Base-by-base conservation (phyloP, 805 yeast species). In the Ascoidea rubescens region DNA sequence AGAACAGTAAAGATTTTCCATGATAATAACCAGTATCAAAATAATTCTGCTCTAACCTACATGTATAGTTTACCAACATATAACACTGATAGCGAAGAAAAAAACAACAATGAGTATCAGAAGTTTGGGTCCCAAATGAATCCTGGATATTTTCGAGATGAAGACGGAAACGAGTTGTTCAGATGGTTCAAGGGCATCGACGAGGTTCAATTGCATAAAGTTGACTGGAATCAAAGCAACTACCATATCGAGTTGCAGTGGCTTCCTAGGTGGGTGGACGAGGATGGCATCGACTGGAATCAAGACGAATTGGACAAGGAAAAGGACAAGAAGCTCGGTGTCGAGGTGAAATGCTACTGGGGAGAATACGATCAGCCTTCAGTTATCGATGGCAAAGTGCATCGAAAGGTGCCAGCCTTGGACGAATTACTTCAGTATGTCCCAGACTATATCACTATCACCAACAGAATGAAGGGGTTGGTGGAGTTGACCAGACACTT, bases 161-260 rank as follows among this genome's bases (percentile, higher is more conserved):
- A 63, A 7, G 55, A 66, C 10, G 78, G 76, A 4, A 71, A 73
- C 51, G 75, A 71, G 49, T 59, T 72, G 17, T 80, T 65, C 67
- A 83, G 80, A 63, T 68, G 74, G 54, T 63, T 74, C 55, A 67
- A 69, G 31, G 95, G 95, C 14, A 83, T 87, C 51, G 79, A 81
- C 55, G 73, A 74, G 54, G 59, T 85, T 5, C 78, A 77, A 51
- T 61, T 88, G 53, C 85, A 84, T 64, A 86, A 83, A 60, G 65
- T 83, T 31, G 71, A 74, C 58, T 82, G 87, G 81, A 69, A 74
- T 5, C 71, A 71, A 50, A 59, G 70, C 1, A 60, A 59, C 5
- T 83, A 78, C 60, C 85, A 75, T 56, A 54, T 87, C 47, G 85
- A 82, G 2, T 58, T 87, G 50, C 85, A 85, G 60, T 87, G 95